Evolutionary conservation across 164 flowering plant genomes (phyloP).

Genomic region (Euptelea pleiosperma): DNA sequence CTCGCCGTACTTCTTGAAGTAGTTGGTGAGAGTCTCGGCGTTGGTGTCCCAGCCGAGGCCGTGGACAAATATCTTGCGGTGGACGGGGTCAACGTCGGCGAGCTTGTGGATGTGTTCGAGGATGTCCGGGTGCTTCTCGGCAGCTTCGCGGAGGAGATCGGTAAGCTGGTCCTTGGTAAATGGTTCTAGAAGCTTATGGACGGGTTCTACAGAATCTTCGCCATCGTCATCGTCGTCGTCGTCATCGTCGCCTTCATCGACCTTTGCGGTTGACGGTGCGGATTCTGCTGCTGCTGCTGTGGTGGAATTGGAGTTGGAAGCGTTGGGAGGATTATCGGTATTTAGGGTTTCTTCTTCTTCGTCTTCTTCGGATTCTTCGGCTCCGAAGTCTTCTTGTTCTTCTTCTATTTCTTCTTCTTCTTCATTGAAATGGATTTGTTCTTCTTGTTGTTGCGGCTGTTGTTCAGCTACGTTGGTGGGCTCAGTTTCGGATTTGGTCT

Average conservation of each 20-base stretch:
- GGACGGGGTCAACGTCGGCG: slow-evolving; percentile 70
- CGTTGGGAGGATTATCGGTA: not conserved
- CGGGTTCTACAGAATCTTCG: slow-evolving; percentile 38
- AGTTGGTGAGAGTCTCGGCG: slow-evolving; percentile 39
- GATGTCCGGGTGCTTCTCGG: slow-evolving; percentile 42
- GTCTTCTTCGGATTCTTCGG: slow-evolving; percentile 19
- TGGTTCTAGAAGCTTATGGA: slow-evolving; percentile 64
- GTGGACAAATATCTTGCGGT: slow-evolving; percentile 65
- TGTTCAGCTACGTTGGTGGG: not conserved
- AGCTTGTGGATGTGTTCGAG: slow-evolving; percentile 34
- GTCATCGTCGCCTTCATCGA: not conserved
- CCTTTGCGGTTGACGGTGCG: not conserved
- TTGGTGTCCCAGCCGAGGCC: slow-evolving; percentile 70
- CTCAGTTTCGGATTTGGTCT: slow-evolving; percentile 16
- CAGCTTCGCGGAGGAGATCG: slow-evolving; percentile 49
- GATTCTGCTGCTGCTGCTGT: slow-evolving; percentile 1
- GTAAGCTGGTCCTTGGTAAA: slow-evolving; percentile 61
- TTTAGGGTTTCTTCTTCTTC: slow-evolving; percentile 16
- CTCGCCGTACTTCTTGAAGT: slow-evolving; percentile 50
- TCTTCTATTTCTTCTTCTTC: slow-evolving; percentile 23
- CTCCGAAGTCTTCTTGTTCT: slow-evolving; percentile 18
- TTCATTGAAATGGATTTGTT: slow-evolving; percentile 12
- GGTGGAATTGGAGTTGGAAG: not conserved
- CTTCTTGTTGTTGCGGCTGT: slow-evolving; percentile 8
- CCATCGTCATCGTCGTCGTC: slow-evolving; percentile 16